Percentiles rank a stretch among this genome's conserved stretches.
Evolutionary conservation across 2,329 filamentous ascomycete genomes (phyloP).

Genomic region (Decorospora gaudefroyi): DNA sequence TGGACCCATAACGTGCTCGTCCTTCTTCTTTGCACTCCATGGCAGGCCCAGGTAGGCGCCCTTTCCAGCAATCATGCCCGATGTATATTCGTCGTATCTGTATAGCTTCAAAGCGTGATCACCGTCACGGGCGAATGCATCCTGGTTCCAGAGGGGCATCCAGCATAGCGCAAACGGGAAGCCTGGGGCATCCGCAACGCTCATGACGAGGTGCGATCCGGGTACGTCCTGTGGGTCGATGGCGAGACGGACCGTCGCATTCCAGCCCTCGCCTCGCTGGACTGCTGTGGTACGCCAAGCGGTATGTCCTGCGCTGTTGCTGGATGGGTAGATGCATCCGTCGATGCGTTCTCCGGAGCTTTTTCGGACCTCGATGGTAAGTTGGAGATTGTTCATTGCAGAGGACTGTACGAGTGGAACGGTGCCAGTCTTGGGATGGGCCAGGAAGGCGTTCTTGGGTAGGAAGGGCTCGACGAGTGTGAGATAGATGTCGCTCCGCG

Average conservation of each 20-base stretch:
- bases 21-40: slow-evolving; percentile 77
- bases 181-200: slow-evolving; percentile 81
- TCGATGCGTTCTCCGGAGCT: slow-evolving; percentile 80
- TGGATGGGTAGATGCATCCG: slow-evolving; percentile 83
- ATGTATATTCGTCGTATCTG: slow-evolving; percentile 88
- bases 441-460: slow-evolving; percentile 65
- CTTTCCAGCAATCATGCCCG: slow-evolving; percentile 71
- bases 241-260: slow-evolving; percentile 80
- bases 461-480: slow-evolving; percentile 81
- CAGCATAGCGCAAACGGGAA: slow-evolving; percentile 90
- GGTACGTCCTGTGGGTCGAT: slow-evolving; percentile 80
- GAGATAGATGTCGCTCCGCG: slow-evolving; percentile 92
- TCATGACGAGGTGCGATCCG: slow-evolving; percentile 84
- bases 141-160: slow-evolving; percentile 90
- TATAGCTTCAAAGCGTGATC: slow-evolving; percentile 81
- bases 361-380: slow-evolving; percentile 86
- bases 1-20: slow-evolving; percentile 73
- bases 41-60: slow-evolving; percentile 86
- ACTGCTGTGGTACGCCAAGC: slow-evolving; percentile 86
- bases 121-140: slow-evolving; percentile 88
- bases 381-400: slow-evolving; percentile 75
- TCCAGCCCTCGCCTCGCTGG: slow-evolving; percentile 81
- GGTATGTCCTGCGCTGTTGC: slow-evolving; percentile 76
- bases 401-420: slow-evolving; percentile 70
- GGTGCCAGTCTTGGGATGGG: slow-evolving; percentile 77